Evolutionary conservation across 2,329 filamentous ascomycete species (phyloP).

Genomic region (Ascomycota sp.): DNA sequence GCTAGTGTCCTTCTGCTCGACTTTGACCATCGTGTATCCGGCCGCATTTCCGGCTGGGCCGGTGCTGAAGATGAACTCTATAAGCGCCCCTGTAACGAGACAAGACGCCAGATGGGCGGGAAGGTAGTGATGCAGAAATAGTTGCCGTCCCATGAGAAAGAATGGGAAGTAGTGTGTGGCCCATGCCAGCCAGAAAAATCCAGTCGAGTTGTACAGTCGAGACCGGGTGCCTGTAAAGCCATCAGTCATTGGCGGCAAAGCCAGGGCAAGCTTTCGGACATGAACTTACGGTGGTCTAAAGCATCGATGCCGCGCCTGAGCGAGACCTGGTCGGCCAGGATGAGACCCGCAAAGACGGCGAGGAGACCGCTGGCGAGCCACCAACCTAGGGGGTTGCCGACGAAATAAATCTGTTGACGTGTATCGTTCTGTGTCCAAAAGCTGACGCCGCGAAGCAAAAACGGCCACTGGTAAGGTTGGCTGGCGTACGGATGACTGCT

Average conservation of each 20-base stretch:
- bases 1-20: conserved; percentile 20
- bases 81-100: conserved; percentile 71
- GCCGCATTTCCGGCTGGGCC: conserved; percentile 47
- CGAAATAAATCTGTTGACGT: conserved; percentile 92
- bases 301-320: conserved; percentile 84
- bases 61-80: conserved; percentile 92
- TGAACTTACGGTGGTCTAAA: conserved; percentile 79
- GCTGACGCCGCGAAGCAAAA: conserved; percentile 87
- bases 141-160: conserved; percentile 92
- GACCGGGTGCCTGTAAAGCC: conserved; percentile 52
- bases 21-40: conserved; percentile 11
- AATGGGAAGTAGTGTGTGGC: conserved; percentile 94
- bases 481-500: conserved; percentile 93
- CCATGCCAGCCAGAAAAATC: conserved; percentile 98
- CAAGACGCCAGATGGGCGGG: conserved; percentile 82
- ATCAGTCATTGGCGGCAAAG: conserved; percentile 9
- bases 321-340: conserved; percentile 83
- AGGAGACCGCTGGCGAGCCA: conserved; percentile 86
- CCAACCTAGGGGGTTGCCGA: conserved; percentile 93
- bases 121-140: conserved; percentile 95
- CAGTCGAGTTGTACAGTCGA: conserved; percentile 92
- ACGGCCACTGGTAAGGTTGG: conserved; percentile 92
- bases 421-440: conserved; percentile 98
- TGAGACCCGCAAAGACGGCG: conserved; percentile 80
- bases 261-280: no score